Evolutionary conservation across 352 stramenopile species (phyloP), one percentile per base, ranked within the genome.

Genomic region (Globisporangium barbulae): DNA sequence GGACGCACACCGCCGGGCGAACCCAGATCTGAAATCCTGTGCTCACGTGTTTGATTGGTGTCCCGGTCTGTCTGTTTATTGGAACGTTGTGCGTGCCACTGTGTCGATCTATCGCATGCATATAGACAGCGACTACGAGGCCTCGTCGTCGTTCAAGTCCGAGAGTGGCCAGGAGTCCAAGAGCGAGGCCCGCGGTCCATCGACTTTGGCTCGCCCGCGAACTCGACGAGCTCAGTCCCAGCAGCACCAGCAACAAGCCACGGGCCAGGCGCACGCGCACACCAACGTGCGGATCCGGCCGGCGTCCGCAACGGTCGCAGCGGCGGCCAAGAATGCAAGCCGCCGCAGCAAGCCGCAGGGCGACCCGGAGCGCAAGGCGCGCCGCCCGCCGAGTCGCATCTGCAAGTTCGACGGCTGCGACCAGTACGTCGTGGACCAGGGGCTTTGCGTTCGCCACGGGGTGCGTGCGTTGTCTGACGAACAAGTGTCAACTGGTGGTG

Each of bases 371-470:
- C 80, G 82, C 25, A 81, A 81, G 17, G 78, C 79, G 3, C 65
- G 74, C 7, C 69, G 79, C 31, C 79, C 79, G 7, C 77, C 81
- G 10, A 89, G 81, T 37, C 81, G 83, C 47, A 83, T 89, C 47
- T 92, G 81, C 63, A 90, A 92, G 60, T 75, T 79, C 47, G 81
- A 90, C 52, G 77, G 72, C 31, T 92, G 83, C 53, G 83, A 89
- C 58, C 78, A 92, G 65, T 92, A 92, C 56, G 81, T 92, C 41
- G 83, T 90, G 49, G 81, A 92, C 47, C 78, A 89, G 59, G 83
- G 83, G n/a, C 76, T 90, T 5, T 92, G 83, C 25, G 78, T 90
- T 54, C 81, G 83, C 25, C 83, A 92, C 52, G 81, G 83, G 58
- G 83, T 91, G 67, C 65, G 79, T 72, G 9, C 5, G 17, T 33